Conservation (phyloP, 192 early-diverging fungal species). For the Cladochytrium replicatum region DNA sequence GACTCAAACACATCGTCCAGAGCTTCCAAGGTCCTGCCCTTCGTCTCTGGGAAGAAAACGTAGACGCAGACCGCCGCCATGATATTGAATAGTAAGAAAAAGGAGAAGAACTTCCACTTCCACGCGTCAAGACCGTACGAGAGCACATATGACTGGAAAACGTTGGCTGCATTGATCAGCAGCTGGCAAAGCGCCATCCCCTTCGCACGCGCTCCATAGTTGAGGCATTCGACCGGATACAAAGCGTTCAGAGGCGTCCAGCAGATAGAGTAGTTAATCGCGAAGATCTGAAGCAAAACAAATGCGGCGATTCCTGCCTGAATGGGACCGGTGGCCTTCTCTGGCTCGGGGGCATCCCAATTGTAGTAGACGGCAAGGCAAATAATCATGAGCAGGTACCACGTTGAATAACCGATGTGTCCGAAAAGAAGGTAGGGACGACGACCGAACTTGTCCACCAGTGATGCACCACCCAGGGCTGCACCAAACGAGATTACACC, state of each 20-base stretch:
- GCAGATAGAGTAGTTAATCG: slow-evolving; percentile 32
- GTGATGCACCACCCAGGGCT: slow-evolving; percentile 23
- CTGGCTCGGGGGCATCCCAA: slow-evolving; percentile 13
- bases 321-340: background rate
- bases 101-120: slow-evolving; percentile 14
- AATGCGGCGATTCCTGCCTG: slow-evolving; percentile 12
- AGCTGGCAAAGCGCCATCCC: slow-evolving; percentile 33
- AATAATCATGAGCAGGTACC: no score
- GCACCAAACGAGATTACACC: slow-evolving; percentile 18
- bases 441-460: slow-evolving; percentile 27
- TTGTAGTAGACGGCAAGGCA: slow-evolving; percentile 15
- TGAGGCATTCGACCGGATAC: slow-evolving; percentile 35
- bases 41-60: slow-evolving; percentile 16
- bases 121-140: slow-evolving; percentile 11
- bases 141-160: slow-evolving; percentile 22
- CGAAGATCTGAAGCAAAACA: slow-evolving; percentile 22
- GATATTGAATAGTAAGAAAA: slow-evolving; percentile 11
- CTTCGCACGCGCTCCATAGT: slow-evolving; percentile 30
- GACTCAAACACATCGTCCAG: slow-evolving; percentile 10
- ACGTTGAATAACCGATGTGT: slow-evolving; percentile 5
- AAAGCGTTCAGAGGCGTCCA: slow-evolving; percentile 39
- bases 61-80: slow-evolving; percentile 11
- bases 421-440: slow-evolving; percentile 26
- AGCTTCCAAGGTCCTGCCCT: slow-evolving; percentile 10
- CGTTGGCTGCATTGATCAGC: slow-evolving; percentile 24